These are phyloP conservation scores for Mitosporidium daphniae DNA, from an alignment of 371 early-diverging fungal species.

Conservation along the genomic window DNA sequence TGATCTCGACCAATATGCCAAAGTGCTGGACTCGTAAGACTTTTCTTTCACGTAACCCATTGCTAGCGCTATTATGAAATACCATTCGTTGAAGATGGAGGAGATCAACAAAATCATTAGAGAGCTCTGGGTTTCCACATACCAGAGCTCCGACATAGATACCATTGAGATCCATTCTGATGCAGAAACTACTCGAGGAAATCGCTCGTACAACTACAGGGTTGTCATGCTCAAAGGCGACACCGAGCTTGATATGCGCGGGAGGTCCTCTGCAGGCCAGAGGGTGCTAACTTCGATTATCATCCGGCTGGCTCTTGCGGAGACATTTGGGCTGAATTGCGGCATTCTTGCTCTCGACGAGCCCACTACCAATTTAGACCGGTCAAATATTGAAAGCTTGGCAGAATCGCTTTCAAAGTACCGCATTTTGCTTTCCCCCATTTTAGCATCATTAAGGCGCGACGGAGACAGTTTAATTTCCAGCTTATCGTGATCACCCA, in stretches of 20 bases:
- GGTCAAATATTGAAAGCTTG: conserved; percentile 54
- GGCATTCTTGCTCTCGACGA: conserved; percentile 93
- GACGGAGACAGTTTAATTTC: conserved; percentile 42
- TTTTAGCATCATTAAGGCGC: conserved; percentile 25
- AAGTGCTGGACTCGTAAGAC: conserved; percentile 32
- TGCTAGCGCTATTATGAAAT: conserved; percentile 55
- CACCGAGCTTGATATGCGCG: conserved; percentile 75
- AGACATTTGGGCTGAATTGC: conserved; percentile 64
- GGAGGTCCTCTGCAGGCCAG: conserved; percentile 93
- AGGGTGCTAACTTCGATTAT: conserved; percentile 84
- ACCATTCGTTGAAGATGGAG: conserved; percentile 73
- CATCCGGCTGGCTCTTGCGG: conserved; percentile 82
- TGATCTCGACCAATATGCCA: conserved; percentile 49
- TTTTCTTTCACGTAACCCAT: background rate
- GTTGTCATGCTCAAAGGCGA: conserved; percentile 85
- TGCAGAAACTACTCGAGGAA: conserved; percentile 20
- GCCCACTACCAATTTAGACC: conserved; percentile 95
- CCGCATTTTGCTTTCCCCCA: conserved; percentile 1
- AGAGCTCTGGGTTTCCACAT: conserved; percentile 84
- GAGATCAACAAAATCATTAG: conserved; percentile 83
- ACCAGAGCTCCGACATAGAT: conserved; percentile 78
- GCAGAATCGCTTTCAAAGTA: conserved; percentile 41
- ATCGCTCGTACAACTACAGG: conserved; percentile 53
- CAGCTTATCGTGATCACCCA: conserved; percentile 97
- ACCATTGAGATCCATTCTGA: conserved; percentile 68